Base-by-base conservation (phyloP, 306 rosid species). In the Cucurbita moschata region DNA sequence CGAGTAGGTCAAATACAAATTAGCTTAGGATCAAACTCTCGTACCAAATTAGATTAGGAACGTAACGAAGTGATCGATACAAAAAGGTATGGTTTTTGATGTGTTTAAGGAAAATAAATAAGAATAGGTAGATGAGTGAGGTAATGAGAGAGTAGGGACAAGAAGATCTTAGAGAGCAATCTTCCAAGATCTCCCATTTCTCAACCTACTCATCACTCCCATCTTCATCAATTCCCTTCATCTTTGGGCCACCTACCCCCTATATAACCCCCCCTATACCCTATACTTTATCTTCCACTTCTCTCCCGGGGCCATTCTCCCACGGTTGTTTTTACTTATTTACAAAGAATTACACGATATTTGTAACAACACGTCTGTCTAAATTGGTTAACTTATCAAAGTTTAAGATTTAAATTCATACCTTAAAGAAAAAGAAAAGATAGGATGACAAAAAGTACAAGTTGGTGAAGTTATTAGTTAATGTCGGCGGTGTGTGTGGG, bases 101-200 rank as follows among this genome's bases (percentile, higher is more conserved):
- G 35, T 30, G 35, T 30, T 30, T 30, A 30, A 40, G 43, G 43
- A 40, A 5, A 40, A 40, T 4, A 40, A 40, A 40, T 4, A 4
- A 40, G 4, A 40, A 52, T 15, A 5, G 8, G 10, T 18, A 18
- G 3, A 49, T 14, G 5, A 47, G 55, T 11, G 38, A 30, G 35
- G 4, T 3, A 30, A 30, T 30, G 35, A 5, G 5, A 61, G 68
- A 76, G 80, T 79, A 77, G 86, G 88, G 86, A 78, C 86, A 80
- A 71, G 58, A 80, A 80, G 77, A 86, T 86, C 88, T 80, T 72
- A 51, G 78, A 84, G 77, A 83, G 15, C 76, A 58, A 72, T 69
- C 80, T 79, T 73, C 81, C 67, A 53, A 67, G 72, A 67, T 46
- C 55, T 67, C 72, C 58, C 75, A 70, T 50, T 67, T 19, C 3